phyloP scores from a whole-genome alignment of 2,329 filamentous ascomycete species.

The Niveomyces coronatus region DNA sequence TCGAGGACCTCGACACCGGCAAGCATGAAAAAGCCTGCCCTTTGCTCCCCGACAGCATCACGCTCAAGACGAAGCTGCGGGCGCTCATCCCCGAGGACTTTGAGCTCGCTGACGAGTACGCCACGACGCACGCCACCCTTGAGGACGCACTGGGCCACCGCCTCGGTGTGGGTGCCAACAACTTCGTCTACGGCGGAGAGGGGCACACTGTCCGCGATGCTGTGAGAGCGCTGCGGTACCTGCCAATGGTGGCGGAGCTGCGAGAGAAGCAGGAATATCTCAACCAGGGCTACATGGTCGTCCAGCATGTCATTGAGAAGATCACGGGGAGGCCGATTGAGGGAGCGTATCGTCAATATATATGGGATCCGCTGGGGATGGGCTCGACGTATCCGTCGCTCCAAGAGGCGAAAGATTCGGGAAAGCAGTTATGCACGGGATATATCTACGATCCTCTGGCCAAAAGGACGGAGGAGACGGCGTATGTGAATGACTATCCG shows the following conservation, averaged over 20 bases:
- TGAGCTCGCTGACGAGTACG: conserved; percentile 27
- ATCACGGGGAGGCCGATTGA: conserved; percentile 22
- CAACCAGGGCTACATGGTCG: conserved; percentile 34
- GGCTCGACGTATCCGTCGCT: conserved; percentile 20
- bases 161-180: conserved; percentile 32
- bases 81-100: conserved; percentile 24
- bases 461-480: conserved; percentile 13
- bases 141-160: conserved; percentile 40
- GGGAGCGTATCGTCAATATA: conserved; percentile 23
- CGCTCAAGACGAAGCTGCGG: conserved; percentile 27
- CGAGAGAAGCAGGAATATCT: conserved; percentile 32
- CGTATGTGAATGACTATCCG: conserved; percentile 20
- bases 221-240: conserved; percentile 28
- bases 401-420: conserved; percentile 15
- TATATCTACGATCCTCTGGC: conserved; percentile 21
- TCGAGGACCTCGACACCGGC: conserved; percentile 26
- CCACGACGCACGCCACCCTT: conserved; percentile 34
- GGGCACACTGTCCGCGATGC: conserved; percentile 20
- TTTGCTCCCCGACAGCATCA: conserved; percentile 16
- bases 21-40: neutral
- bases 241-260: conserved; percentile 30
- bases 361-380: conserved; percentile 33
- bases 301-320: conserved; percentile 29
- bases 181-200: conserved; percentile 21
- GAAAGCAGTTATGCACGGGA: neutral